A percentile compares a stretch with the other conserved stretches of the same genome.
Conservation (phyloP, 2,329 filamentous ascomycete genomes). For the Calonectria montana region DNA sequence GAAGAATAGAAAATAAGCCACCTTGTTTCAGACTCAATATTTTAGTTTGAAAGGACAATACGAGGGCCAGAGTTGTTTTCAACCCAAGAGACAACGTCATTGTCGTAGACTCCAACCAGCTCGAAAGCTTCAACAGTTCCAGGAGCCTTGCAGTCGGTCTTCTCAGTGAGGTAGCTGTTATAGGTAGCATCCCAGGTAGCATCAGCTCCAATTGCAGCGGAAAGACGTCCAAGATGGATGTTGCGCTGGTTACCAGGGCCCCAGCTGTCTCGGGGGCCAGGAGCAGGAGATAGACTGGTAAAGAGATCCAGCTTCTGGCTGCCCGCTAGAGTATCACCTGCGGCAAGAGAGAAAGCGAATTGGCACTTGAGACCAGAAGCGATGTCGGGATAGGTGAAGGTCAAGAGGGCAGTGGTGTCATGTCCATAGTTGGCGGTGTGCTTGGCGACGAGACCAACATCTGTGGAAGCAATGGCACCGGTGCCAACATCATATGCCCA, state of each 20-base stretch:
- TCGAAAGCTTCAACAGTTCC: neutral
- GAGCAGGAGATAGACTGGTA: neutral
- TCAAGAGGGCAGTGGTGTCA: neutral
- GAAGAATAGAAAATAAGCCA: neutral
- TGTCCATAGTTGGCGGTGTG: neutral
- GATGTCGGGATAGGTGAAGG: neutral
- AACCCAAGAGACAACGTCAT: neutral
- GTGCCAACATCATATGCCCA: neutral
- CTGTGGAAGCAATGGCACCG: neutral
- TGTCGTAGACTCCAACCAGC: constrained; percentile 1
- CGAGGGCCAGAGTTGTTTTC: neutral
- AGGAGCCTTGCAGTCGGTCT: neutral
- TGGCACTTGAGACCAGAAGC: neutral
- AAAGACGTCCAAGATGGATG: neutral
- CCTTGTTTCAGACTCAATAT: neutral
- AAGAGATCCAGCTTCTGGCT: neutral
- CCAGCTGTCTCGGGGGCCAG: neutral
- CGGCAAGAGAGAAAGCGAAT: neutral
- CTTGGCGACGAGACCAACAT: neutral
- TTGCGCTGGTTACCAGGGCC: neutral
- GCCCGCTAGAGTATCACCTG: neutral
- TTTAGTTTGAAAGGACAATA: neutral
- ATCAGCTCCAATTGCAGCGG: neutral
- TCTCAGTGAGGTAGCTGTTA: neutral
- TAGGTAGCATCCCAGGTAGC: neutral